These are phyloP conservation scores for Micromonas pusilla DNA, from an alignment of 139 green algal genomes.

Conservation along the genomic window DNA sequence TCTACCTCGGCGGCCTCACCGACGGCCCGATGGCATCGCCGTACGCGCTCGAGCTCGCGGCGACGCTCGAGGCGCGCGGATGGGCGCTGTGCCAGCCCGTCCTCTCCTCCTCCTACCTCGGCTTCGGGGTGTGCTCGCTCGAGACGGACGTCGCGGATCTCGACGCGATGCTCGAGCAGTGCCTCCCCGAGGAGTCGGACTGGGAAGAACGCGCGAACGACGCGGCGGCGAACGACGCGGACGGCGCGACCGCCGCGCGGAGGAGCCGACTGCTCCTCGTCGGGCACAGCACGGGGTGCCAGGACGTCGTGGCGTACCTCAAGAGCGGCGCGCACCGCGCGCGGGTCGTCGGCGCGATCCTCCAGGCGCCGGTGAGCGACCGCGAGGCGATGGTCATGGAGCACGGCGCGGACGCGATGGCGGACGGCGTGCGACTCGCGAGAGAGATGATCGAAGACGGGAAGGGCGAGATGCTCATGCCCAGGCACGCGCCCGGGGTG, in stretches of 20 bases:
- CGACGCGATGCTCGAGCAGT: neutral
- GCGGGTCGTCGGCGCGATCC: neutral
- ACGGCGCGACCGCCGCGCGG: no score
- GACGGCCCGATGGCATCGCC: neutral
- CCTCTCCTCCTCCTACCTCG: neutral
- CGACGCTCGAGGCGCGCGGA: neutral
- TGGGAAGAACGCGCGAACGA: no score
- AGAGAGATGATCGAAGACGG: neutral
- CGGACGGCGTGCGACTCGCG: neutral
- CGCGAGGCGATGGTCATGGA: neutral
- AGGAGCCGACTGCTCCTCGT: neutral
- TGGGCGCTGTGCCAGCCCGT: neutral
- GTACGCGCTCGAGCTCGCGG: neutral
- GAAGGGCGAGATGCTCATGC: neutral
- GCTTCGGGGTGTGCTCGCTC: neutral
- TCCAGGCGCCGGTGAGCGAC: neutral
- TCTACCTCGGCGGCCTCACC: neutral
- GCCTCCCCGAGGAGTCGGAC: neutral
- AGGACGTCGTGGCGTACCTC: neutral
- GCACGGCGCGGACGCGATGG: neutral
- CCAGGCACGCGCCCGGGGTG: neutral
- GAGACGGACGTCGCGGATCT: neutral
- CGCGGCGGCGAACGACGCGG: no score
- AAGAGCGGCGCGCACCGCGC: neutral
- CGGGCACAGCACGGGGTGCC: neutral